Evolutionary conservation across 2,329 filamentous ascomycete species (phyloP).

Genomic region (Colletotrichum kahawae): DNA sequence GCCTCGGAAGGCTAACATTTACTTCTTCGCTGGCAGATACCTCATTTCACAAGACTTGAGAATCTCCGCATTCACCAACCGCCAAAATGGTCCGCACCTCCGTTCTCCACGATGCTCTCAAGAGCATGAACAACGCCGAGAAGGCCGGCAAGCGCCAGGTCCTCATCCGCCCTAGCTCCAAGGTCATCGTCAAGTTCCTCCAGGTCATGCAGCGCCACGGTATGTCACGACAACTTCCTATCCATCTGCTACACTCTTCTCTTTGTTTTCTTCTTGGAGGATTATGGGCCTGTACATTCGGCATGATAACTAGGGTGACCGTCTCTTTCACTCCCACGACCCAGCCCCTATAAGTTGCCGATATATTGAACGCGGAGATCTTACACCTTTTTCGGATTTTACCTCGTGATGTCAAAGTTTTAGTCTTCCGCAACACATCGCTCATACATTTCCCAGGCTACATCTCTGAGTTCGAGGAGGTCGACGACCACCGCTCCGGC

Average conservation of each 20-base stretch:
- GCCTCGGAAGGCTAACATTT: constrained; percentile 67
- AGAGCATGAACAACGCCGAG: constrained; percentile 99
- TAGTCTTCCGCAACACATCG: constrained; percentile 87
- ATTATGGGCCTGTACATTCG: constrained; percentile 59
- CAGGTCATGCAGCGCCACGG: constrained; percentile 99
- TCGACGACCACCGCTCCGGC: constrained; percentile 99
- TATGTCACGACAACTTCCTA: constrained; percentile 59
- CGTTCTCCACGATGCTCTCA: constrained; percentile 99
- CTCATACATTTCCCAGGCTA: constrained; percentile 76
- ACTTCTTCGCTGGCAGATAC: constrained; percentile 58
- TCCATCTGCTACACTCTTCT: neutral
- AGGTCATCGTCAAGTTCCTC: constrained; percentile 99
- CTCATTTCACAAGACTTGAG: constrained; percentile 75
- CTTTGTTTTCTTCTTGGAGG: constrained; percentile 11
- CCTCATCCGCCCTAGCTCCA: constrained; percentile 95
- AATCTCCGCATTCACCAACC: constrained; percentile 70
- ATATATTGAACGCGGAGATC: constrained; percentile 93
- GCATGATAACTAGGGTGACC: constrained; percentile 99
- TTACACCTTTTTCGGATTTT: constrained; percentile 91
- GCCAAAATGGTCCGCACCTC: constrained; percentile 98
- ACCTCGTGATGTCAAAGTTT: constrained; percentile 83
- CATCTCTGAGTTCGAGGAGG: constrained; percentile 99
- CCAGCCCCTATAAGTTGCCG: constrained; percentile 99
- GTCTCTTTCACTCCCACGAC: constrained; percentile 80
- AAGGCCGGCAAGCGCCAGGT: constrained; percentile 99